Evolutionary conservation across 139 green algal genomes (phyloP), one percentile per base, ranked within the genome.

Genomic region (Ettlia oleoabundans): DNA sequence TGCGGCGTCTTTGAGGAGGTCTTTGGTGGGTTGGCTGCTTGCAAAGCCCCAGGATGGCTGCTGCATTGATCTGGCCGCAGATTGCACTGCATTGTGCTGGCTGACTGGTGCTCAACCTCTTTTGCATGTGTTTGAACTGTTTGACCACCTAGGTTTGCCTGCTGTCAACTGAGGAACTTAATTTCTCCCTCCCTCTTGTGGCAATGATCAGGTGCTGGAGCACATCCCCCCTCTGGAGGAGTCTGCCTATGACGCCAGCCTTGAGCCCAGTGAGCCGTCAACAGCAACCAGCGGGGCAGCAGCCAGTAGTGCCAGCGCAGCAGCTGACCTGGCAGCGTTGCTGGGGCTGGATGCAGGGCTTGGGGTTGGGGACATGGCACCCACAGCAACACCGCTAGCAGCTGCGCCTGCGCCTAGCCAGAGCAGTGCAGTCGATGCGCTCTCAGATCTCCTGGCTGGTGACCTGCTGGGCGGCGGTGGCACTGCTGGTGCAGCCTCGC

Each of bases 221-320:
- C 93, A 90, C 85, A 99, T 99, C 88, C 96, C 96, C 1, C 85
- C 95, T 2, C 71, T 98, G 76, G 93, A 98, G 67, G 95, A 97
- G 84, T 82, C 82, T 28, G 84, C 93, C 53, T 94, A 95, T 71
- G 72, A 87, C 6, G 68, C 82, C 51, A 89, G 88, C 80, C 63
- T 90, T 22, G 86, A 71, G 28, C 65, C 55, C 5, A 62, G 65
- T 0, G 70, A 69, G n/a, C 19, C 43, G n/a, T 18, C 52, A 35
- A 65, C 72, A 37, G 69, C 66, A 2, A 64, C 51, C 3, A 62
- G 63, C 4, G 55, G 32, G 52, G 71, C 61, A 18, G 66, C 47
- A 32, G 76, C 32, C 35, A 51, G 55, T 33, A 58, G 78, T 37
- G 81, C 62, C 52, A 81, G 83, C 21, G 88, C 81, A 1, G 71